phyloP scores from a whole-genome alignment of 768 basidiomycete species.

The Phylloporus arenicola region DNA sequence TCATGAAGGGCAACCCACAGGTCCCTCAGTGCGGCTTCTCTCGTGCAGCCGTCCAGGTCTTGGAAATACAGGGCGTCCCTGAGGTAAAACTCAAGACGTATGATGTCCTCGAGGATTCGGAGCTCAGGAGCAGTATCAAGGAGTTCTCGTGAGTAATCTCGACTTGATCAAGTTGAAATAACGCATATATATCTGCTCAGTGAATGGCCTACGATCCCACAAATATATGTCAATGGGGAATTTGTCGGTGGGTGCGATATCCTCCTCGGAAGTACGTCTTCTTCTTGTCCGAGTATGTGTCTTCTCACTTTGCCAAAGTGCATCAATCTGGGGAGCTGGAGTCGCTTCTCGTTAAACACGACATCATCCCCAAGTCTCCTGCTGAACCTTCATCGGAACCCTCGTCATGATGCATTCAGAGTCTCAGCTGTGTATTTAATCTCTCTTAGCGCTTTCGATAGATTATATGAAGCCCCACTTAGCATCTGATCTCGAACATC shows the following conservation, averaged over 20 bases:
- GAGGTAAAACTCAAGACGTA: constrained; percentile 80
- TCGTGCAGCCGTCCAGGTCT: constrained; percentile 30
- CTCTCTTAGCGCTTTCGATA: background rate
- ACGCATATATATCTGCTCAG: constrained; percentile 36
- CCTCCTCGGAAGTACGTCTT: constrained; percentile 72
- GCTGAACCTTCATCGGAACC: background rate
- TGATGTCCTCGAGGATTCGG: constrained; percentile 82
- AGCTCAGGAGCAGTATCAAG: constrained; percentile 84
- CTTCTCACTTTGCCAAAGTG: constrained; percentile 50
- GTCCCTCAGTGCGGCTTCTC: constrained; percentile 94
- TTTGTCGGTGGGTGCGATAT: constrained; percentile 98
- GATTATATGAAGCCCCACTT: background rate
- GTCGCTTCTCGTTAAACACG: constrained; percentile 64
- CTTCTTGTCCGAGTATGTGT: background rate
- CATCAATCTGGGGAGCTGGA: constrained; percentile 95
- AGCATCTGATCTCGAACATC: background rate
- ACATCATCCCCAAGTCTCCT: constrained; percentile 54
- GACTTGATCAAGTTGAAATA: background rate
- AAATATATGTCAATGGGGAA: constrained; percentile 90
- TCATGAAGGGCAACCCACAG: constrained; percentile 95
- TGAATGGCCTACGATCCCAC: constrained; percentile 97
- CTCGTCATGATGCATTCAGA: background rate
- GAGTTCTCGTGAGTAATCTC: constrained; percentile 83
- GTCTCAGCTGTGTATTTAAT: background rate
- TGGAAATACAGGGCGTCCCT: constrained; percentile 79